phyloP scores from a whole-genome alignment of 176 grass and related monocot species.

The Miscanthus lutarioriparius region DNA sequence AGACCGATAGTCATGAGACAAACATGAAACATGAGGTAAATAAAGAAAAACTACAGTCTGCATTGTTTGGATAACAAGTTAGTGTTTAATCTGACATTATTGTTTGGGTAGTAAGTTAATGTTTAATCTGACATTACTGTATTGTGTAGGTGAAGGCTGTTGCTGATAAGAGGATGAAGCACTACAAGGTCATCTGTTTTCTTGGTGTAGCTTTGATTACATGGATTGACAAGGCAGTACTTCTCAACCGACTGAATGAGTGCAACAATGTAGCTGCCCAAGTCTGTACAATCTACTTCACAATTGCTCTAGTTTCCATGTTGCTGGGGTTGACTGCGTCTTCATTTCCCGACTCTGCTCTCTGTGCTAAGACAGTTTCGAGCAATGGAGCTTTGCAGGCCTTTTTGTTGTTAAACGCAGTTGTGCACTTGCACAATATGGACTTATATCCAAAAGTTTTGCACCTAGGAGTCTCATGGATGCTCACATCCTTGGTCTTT shows the following conservation, averaged over 20 bases:
- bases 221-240: neutral
- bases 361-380: neutral
- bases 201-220: neutral
- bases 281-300: fast-evolving
- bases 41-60: too few relatives aligned
- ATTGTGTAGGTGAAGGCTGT: neutral
- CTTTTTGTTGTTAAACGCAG: neutral
- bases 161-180: neutral
- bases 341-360: neutral
- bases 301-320: fast-evolving
- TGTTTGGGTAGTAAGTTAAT: neutral
- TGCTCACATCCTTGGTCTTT: neutral
- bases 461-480: neutral
- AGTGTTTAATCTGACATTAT: neutral
- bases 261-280: too few relatives aligned
- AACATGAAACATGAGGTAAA: neutral
- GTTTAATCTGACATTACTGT: neutral
- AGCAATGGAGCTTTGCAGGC: neutral
- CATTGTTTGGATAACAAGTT: neutral
- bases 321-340: neutral
- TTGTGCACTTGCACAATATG: fast-evolving
- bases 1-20: neutral
- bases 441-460: neutral
- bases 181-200: neutral
- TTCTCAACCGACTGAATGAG: neutral